Base-by-base conservation (phyloP, 2,329 filamentous ascomycete genomes). In the Hypoxylon sp. region DNA sequence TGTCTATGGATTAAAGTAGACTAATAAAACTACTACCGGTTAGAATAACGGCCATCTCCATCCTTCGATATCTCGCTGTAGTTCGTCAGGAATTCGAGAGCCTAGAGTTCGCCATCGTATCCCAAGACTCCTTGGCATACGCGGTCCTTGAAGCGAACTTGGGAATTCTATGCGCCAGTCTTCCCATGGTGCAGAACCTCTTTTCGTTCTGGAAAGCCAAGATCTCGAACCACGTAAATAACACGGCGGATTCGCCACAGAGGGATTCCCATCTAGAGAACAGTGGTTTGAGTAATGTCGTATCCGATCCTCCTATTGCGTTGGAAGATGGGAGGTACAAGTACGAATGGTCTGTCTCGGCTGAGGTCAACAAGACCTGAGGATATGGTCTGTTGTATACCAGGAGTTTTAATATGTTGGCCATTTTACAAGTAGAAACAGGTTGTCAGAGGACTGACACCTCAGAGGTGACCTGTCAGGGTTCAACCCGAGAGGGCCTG, bases 391-490 rank as follows among this genome's bases (percentile, higher is more conserved):
- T 16, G 7, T 8, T 5, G 5, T 39, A 16, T 5, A 39, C 1
- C 6, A 6, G 2, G 6, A 25, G 8, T 14, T 5, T 25, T 19
- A 46, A 8, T 19, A 5, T 2, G 37, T 0, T 19, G n/a, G 11
- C 1, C n/a, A 19, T 7, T 19, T 9, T 8, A 16, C 37, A 39
- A 9, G 8, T 19, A 46, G 82, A n/a, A n/a, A n/a, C n/a, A n/a
- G n/a, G n/a, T n/a, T n/a, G n/a, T n/a, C n/a, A n/a, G n/a, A n/a
- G n/a, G n/a, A n/a, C n/a, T n/a, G n/a, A n/a, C n/a, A n/a, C n/a
- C n/a, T n/a, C n/a, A n/a, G n/a, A n/a, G n/a, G n/a, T n/a, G n/a
- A n/a, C n/a, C n/a, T n/a, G n/a, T n/a, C n/a, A n/a, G n/a, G n/a
- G n/a, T n/a, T n/a, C n/a, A n/a, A n/a, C n/a, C n/a, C n/a, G n/a